Percentiles rank a stretch among this genome's conserved stretches.
phyloP scores from a whole-genome alignment of 257 asterid genomes.

The Salvia miltiorrhiza region DNA sequence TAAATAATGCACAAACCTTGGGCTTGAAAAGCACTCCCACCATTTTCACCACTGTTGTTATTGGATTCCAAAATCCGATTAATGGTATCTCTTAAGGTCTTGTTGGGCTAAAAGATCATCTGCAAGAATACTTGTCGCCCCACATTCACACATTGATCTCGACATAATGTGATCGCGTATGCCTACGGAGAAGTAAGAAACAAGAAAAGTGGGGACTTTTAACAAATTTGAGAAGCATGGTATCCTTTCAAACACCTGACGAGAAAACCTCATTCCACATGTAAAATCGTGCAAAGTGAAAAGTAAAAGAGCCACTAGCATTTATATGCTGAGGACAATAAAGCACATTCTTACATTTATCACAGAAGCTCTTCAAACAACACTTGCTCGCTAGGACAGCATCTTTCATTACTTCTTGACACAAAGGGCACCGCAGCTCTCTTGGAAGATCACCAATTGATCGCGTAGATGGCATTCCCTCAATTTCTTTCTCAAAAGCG shows the following conservation, averaged over 20 bases:
- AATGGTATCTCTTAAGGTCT: constrained; percentile 90
- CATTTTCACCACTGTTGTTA: constrained; percentile 72
- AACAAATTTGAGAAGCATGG: background rate
- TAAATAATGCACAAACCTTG: constrained; percentile 57
- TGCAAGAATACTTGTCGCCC: constrained; percentile 81
- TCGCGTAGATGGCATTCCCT: constrained; percentile 90
- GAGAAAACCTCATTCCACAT: background rate
- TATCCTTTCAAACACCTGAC: background rate
- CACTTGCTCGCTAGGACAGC: constrained; percentile 98
- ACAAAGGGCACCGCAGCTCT: constrained; percentile 86
- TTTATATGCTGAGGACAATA: background rate
- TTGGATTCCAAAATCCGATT: constrained; percentile 76
- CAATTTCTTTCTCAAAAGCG: constrained; percentile 93
- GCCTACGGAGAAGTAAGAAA: constrained; percentile 43
- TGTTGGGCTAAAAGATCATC: constrained; percentile 97
- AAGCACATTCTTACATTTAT: constrained; percentile 69
- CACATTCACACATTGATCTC: constrained; percentile 74
- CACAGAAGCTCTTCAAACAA: constrained; percentile 90
- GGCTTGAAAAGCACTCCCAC: constrained; percentile 70
- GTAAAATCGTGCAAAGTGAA: background rate
- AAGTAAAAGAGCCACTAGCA: background rate
- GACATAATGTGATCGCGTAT: constrained; percentile 83
- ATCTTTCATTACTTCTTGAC: constrained; percentile 97
- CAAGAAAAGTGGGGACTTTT: background rate
- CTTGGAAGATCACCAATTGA: constrained; percentile 87